Percentiles rank a stretch among this genome's conserved stretches.
phyloP scores from a whole-genome alignment of 257 asterid genomes.

The Solanum rostratum region DNA sequence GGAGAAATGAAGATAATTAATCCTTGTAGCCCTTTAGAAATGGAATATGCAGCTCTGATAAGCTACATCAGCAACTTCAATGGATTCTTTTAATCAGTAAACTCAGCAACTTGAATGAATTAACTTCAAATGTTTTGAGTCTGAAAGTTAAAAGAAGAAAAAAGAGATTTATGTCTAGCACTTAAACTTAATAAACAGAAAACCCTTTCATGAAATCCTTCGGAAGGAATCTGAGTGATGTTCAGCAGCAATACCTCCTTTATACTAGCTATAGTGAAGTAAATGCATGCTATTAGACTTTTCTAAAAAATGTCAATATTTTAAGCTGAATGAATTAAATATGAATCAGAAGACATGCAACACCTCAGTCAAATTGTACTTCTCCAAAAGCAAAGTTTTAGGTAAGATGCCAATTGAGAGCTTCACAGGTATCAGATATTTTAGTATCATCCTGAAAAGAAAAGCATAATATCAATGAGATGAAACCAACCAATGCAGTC shows the following conservation, averaged over 20 bases:
- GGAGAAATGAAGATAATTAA: background rate
- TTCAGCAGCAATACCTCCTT: background rate
- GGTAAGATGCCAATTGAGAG: conserved; percentile 87
- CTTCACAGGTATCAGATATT: conserved; percentile 88
- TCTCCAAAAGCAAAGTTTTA: conserved; percentile 40
- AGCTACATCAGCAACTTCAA: background rate
- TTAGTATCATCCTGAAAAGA: conserved; percentile 72
- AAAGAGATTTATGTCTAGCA: background rate
- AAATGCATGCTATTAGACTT: background rate
- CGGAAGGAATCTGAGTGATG: background rate
- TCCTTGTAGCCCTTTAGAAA: background rate
- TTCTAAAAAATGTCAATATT: background rate
- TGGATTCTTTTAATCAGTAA: background rate
- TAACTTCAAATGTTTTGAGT: background rate
- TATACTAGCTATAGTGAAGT: background rate
- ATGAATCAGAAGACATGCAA: conserved; percentile 2
- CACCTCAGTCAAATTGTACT: conserved; percentile 81
- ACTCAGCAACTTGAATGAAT: background rate
- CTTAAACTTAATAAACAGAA: background rate
- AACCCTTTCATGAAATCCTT: background rate
- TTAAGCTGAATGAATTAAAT: background rate
- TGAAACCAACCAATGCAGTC: background rate
- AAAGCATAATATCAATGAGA: background rate
- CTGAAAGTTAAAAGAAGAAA: background rate
- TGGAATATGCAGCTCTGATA: background rate